Evolutionary conservation across 2,329 filamentous ascomycete genomes (phyloP).

Genomic region (Trichoderma aggressivum): DNA sequence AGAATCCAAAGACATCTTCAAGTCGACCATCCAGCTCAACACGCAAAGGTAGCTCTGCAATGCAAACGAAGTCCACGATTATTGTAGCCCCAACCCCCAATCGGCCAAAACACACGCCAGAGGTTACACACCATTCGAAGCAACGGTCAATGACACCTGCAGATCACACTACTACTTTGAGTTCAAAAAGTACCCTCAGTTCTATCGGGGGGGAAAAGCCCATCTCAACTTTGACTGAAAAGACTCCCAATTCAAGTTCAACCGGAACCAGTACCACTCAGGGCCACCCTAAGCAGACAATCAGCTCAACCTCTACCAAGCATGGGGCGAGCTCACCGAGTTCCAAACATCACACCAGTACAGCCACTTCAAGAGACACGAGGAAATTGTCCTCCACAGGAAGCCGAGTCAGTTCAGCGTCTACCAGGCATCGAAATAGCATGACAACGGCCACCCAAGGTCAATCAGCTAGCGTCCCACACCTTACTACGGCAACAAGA

Average conservation of each 20-base stretch:
- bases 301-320: neutral
- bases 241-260: neutral
- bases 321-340: neutral
- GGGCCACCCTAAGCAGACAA: neutral
- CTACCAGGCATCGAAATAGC: neutral
- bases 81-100: neutral
- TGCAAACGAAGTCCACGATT: neutral
- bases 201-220: neutral
- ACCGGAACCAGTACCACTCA: neutral
- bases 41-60: neutral
- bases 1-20: neutral
- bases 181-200: neutral
- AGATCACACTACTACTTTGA: neutral
- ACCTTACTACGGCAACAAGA: neutral
- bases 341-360: neutral
- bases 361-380: neutral
- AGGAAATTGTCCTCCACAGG: neutral
- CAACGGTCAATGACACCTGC: neutral
- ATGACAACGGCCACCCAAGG: neutral
- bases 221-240: neutral
- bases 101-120: neutral
- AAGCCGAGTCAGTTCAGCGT: neutral
- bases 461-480: neutral
- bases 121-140: neutral
- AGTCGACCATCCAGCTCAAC: neutral